These are phyloP conservation scores for Crucihimalaya himalaica DNA, from an alignment of 345 rosid genomes.

Conservation along the genomic window DNA sequence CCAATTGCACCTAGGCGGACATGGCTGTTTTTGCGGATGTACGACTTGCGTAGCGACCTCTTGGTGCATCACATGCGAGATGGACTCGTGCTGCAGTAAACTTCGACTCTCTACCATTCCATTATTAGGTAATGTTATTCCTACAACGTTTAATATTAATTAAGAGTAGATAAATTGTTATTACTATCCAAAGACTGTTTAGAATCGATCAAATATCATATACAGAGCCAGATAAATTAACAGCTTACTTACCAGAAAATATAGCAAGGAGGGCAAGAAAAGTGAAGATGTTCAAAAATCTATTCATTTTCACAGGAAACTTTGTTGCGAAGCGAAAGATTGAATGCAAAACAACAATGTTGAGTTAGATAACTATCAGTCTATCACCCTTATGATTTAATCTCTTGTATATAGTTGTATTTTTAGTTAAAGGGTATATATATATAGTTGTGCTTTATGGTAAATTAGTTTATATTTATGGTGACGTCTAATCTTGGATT, in stretches of 20 bases:
- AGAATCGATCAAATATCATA: too few species aligned
- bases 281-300: not conserved
- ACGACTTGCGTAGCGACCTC: not conserved
- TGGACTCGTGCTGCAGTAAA: not conserved
- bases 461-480: too few species aligned
- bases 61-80: not conserved
- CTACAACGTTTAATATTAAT: too few species aligned
- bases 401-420: too few species aligned
- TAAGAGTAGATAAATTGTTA: too few species aligned
- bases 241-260: not conserved
- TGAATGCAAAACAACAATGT: not conserved
- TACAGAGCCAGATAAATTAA: not conserved
- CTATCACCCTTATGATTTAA: too few species aligned
- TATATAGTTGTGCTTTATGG: too few species aligned
- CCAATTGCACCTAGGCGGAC: not conserved
- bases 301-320: not conserved
- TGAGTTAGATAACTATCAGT: not conserved
- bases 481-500: too few species aligned
- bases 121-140: not conserved
- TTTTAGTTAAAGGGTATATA: too few species aligned
- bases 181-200: too few species aligned
- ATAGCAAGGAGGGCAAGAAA: not conserved
- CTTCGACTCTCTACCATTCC: slow-evolving; percentile 6
- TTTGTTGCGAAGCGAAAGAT: not conserved
- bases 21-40: not conserved